Conservation (phyloP, 1,284 basidiomycete genomes). For the Cutaneotrichosporon cavernicola region DNA sequence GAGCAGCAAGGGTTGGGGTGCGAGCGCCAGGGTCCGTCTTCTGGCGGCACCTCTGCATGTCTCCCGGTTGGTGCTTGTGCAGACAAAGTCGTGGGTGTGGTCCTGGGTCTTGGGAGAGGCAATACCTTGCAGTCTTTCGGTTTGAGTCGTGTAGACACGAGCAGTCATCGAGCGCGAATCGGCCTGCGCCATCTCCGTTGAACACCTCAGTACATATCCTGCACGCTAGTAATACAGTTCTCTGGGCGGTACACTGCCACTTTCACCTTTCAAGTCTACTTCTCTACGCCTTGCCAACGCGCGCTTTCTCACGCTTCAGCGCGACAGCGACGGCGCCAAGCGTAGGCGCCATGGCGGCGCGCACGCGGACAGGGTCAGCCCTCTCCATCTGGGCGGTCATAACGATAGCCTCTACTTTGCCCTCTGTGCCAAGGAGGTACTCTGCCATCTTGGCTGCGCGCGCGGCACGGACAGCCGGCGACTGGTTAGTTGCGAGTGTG, state of each 20-base stretch:
- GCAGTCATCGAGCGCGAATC: no score
- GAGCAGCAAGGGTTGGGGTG: no score
- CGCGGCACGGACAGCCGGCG: slow-evolving; percentile 59
- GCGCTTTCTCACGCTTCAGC: slow-evolving; percentile 43
- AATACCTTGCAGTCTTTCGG: no score
- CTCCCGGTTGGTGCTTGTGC: no score
- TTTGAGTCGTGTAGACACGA: no score
- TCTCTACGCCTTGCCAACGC: slow-evolving; percentile 6
- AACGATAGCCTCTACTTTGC: slow-evolving; percentile 75
- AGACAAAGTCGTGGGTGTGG: no score
- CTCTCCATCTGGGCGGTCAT: slow-evolving; percentile 63
- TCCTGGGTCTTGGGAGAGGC: no score
- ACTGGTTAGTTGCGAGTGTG: slow-evolving; percentile 53
- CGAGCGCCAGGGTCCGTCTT: no score
- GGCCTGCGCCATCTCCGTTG: no score
- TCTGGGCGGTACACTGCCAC: not conserved
- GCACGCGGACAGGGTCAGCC: slow-evolving; percentile 64
- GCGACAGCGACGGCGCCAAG: slow-evolving; percentile 76
- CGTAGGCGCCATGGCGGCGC: slow-evolving; percentile 74
- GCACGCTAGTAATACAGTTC: no score
- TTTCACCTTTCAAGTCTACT: not conserved
- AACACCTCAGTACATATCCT: no score
- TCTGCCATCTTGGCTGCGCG: slow-evolving; percentile 81
- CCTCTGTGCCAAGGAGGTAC: slow-evolving; percentile 72
- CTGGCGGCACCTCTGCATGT: no score